Conservation (phyloP, 1,284 basidiomycete genomes). For the Uromyces viciae-fabae region DNA sequence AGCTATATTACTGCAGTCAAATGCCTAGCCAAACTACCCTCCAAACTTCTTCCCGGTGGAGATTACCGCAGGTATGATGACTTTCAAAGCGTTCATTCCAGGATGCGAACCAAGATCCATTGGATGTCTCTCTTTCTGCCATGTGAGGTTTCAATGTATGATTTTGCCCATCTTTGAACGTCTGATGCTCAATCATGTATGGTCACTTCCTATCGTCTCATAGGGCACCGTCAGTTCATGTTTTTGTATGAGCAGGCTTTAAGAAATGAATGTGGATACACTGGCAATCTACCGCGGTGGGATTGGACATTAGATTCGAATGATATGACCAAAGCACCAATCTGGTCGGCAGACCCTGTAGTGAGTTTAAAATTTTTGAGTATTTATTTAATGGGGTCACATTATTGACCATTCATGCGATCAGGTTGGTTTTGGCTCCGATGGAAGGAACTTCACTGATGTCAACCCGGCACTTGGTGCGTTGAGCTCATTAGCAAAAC, state of each 20-base stretch:
- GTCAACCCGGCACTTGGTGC: constrained; percentile 18
- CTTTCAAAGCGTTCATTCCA: constrained; percentile 38
- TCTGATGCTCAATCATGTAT: neutral
- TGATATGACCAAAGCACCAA: constrained; percentile 31
- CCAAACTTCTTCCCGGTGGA: constrained; percentile 29
- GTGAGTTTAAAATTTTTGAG: no score
- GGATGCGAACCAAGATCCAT: constrained; percentile 38
- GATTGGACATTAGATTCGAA: constrained; percentile 40
- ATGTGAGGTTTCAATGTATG: neutral
- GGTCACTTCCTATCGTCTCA: neutral
- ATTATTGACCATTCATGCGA: neutral
- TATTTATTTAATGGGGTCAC: no score
- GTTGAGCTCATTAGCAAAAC: neutral
- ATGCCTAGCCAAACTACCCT: constrained; percentile 13
- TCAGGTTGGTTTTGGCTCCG: constrained; percentile 35
- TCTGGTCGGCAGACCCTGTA: constrained; percentile 25
- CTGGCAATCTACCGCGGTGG: constrained; percentile 37
- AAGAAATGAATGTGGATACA: constrained; percentile 23
- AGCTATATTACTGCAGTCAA: constrained; percentile 32
- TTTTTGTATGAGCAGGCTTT: constrained; percentile 27
- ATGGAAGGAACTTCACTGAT: constrained; percentile 21
- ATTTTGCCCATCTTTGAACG: no score
- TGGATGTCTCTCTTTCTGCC: constrained; percentile 37
- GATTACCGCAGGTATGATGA: constrained; percentile 35
- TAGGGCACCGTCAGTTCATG: constrained; percentile 43